phyloP scores from a whole-genome alignment of 192 early-diverging fungal species.

The Piromyces sp. region DNA sequence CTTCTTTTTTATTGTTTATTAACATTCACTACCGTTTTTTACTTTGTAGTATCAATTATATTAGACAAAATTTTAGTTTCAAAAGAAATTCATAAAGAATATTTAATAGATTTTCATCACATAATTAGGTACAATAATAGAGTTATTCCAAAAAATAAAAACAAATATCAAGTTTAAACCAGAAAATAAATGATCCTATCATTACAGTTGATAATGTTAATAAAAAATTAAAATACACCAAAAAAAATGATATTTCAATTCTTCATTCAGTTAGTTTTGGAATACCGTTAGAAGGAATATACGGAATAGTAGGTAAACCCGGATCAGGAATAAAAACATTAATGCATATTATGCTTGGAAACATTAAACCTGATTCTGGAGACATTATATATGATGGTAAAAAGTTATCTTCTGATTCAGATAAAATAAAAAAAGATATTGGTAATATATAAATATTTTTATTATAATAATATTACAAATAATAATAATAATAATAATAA shows the following conservation, averaged over 20 bases:
- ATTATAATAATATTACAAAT: too few relatives aligned
- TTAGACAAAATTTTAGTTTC: neutral
- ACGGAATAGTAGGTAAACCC: neutral
- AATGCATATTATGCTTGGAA: neutral
- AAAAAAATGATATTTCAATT: neutral
- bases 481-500: too few relatives aligned
- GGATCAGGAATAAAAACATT: neutral
- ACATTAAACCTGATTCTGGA: neutral
- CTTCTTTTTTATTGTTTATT: neutral
- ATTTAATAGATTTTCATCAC: neutral
- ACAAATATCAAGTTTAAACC: too few relatives aligned
- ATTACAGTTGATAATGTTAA: too few relatives aligned
- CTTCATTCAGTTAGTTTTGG: neutral
- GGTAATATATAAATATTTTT: neutral
- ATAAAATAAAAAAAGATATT: neutral
- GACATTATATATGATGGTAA: neutral
- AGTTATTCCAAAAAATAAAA: too few relatives aligned
- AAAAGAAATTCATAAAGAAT: neutral
- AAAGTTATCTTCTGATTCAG: neutral
- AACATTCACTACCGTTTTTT: neutral
- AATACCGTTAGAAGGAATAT: neutral
- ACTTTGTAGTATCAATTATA: neutral
- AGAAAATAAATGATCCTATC: too few relatives aligned
- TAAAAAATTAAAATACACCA: neutral
- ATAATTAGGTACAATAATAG: neutral